Conservation (phyloP, 192 early-diverging fungal genomes). For the Rhizoclosmatium sp. region DNA sequence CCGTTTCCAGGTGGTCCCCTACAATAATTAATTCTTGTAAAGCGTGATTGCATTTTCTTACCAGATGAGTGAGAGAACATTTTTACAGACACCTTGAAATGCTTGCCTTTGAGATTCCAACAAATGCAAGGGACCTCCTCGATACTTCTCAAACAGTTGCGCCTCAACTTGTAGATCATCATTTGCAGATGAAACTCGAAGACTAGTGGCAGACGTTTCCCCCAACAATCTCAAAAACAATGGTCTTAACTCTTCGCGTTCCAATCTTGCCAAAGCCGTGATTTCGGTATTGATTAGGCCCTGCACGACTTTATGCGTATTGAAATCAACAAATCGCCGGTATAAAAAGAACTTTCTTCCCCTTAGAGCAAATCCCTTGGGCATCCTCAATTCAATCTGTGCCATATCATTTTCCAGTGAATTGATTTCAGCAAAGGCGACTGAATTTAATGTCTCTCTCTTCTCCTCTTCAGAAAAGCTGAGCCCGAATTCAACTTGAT, state of each 20-base stretch:
- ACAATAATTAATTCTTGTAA: no score
- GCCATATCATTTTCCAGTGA: not conserved
- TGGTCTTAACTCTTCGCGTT: slow-evolving; percentile 1
- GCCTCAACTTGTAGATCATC: not conserved
- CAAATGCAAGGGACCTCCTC: slow-evolving; percentile 28
- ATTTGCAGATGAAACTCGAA: no score
- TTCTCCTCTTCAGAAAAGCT: slow-evolving; percentile 6
- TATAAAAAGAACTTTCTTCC: slow-evolving; percentile 27
- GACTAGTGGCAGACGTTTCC: not conserved
- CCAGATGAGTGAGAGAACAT: slow-evolving; percentile 37
- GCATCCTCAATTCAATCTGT: not conserved
- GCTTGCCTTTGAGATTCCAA: slow-evolving; percentile 38
- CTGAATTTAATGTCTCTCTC: slow-evolving; percentile 17
- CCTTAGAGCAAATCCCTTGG: slow-evolving; percentile 32
- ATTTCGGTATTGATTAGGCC: slow-evolving; percentile 39
- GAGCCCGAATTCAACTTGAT: not conserved
- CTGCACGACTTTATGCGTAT: slow-evolving; percentile 44
- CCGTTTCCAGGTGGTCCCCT: slow-evolving; percentile 54
- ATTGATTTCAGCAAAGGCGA: slow-evolving; percentile 40
- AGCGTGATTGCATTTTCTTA: no score
- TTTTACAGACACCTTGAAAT: slow-evolving; percentile 30
- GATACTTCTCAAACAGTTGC: slow-evolving; percentile 27
- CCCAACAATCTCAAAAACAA: slow-evolving; percentile 41
- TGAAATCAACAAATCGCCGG: slow-evolving; percentile 45
- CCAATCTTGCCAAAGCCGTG: not conserved